These are phyloP conservation scores for Saxophila tyrrhenica DNA, from an alignment of 495 filamentous ascomycete genomes.

Conservation along the genomic window DNA sequence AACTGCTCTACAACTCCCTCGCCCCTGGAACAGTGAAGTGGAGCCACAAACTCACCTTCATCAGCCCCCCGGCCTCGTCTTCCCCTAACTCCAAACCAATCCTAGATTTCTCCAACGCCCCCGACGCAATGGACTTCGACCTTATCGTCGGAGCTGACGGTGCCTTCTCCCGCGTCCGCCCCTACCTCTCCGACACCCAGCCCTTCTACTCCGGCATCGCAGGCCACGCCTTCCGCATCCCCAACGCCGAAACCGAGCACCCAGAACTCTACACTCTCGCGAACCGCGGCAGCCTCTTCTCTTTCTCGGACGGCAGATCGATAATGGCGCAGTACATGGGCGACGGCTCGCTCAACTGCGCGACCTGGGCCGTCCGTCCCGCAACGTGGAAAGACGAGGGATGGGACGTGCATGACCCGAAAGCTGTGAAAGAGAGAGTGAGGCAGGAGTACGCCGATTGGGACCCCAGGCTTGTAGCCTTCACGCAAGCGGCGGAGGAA, in stretches of 20 bases:
- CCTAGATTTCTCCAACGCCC: conserved; percentile 25
- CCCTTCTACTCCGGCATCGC: conserved; percentile 43
- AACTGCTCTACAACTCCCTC: conserved; percentile 34
- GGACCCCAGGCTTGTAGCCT: conserved; percentile 4
- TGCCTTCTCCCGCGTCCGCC: conserved; percentile 45
- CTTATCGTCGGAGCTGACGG: conserved; percentile 53
- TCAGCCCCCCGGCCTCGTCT: neutral
- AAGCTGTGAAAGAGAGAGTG: conserved; percentile 2
- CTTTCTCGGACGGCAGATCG: conserved; percentile 30
- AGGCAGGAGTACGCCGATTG: conserved; percentile 11
- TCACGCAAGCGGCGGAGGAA: conserved; percentile 9
- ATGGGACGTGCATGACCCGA: conserved; percentile 17
- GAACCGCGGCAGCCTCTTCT: conserved; percentile 36
- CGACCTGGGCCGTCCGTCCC: conserved; percentile 24
- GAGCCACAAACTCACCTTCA: conserved; percentile 15
- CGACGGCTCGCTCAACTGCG: conserved; percentile 31
- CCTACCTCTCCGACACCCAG: conserved; percentile 33
- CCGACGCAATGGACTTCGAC: conserved; percentile 32
- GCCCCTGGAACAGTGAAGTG: conserved; percentile 26
- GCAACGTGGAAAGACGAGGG: conserved; percentile 34
- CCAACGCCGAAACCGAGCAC: conserved; percentile 23
- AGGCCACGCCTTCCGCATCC: conserved; percentile 15
- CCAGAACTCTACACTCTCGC: conserved; percentile 31
- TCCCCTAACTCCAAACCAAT: conserved; percentile 2
- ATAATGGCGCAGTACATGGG: conserved; percentile 35